Percentiles rank a stretch among this genome's conserved stretches.
phyloP scores from a whole-genome alignment of 768 basidiomycete genomes.

The Lactarius quietus region DNA sequence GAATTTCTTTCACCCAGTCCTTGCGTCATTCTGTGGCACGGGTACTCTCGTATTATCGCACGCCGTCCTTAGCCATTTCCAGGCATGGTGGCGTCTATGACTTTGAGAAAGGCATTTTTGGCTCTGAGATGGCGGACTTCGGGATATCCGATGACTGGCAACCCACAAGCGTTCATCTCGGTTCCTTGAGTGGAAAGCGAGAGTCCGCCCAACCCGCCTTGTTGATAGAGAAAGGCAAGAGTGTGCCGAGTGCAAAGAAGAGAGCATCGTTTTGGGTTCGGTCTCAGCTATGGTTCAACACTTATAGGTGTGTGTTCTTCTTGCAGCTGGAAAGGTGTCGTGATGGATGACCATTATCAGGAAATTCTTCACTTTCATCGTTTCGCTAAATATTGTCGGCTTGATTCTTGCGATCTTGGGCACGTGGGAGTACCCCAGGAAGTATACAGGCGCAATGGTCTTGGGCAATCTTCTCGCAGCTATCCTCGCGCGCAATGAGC shows the following conservation, averaged over 20 bases:
- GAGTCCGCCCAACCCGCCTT: conserved; percentile 8
- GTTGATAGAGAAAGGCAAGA: conserved; percentile 2
- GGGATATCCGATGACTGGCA: conserved; percentile 1
- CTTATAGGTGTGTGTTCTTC: conserved; percentile 33
- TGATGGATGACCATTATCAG: conserved; percentile 25
- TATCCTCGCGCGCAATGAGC: conserved; percentile 43
- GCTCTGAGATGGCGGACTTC: not conserved
- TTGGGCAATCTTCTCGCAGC: conserved; percentile 41
- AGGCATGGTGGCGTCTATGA: not conserved
- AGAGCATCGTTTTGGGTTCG: conserved; percentile 31
- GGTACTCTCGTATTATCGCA: conserved; percentile 12
- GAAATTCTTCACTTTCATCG: conserved; percentile 37
- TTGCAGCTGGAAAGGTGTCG: not conserved
- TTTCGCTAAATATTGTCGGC: conserved; percentile 34
- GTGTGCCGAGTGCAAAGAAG: conserved; percentile 24
- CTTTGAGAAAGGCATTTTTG: conserved; percentile 14
- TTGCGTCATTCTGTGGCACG: conserved; percentile 17
- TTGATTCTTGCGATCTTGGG: conserved; percentile 34
- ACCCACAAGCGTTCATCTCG: not conserved
- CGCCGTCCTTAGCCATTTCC: not conserved
- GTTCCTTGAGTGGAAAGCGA: not conserved
- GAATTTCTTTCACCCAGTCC: conserved; percentile 2
- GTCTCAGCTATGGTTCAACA: conserved; percentile 39
- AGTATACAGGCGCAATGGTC: conserved; percentile 38
- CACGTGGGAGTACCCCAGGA: conserved; percentile 37